Evolutionary conservation across 768 basidiomycete genomes (phyloP).

Genomic region (Pholiota molesta): DNA sequence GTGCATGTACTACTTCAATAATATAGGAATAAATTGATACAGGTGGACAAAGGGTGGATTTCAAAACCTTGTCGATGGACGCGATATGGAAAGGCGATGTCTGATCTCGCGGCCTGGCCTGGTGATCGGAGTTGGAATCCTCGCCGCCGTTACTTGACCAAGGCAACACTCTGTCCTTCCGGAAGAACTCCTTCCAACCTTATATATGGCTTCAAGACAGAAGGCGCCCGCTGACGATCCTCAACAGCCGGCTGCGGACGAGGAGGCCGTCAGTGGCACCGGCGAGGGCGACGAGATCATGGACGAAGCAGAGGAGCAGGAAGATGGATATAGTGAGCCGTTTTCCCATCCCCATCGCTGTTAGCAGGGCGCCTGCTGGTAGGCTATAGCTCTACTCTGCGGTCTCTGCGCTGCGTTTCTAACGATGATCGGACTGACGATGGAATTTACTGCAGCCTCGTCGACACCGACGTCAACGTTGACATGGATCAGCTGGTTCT

Average conservation of each 20-base stretch:
- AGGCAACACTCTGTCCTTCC: conserved; percentile 14
- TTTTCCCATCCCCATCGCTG: conserved; percentile 29
- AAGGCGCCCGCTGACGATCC: conserved; percentile 42
- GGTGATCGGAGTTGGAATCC: conserved; percentile 41
- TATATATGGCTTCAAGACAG: conserved; percentile 43
- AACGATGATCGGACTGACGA: conserved; percentile 18
- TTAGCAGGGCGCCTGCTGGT: conserved; percentile 17
- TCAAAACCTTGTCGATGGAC: neutral
- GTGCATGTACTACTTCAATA: no score
- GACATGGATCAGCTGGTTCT: conserved; percentile 98
- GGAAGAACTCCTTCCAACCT: conserved; percentile 18
- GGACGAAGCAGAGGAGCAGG: conserved; percentile 80
- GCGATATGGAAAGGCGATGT: conserved; percentile 2
- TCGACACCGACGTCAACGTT: conserved; percentile 90
- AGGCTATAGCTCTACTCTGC: conserved; percentile 12
- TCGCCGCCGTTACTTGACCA: conserved; percentile 16
- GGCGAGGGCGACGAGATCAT: conserved; percentile 77
- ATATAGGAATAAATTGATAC: no score
- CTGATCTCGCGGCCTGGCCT: conserved; percentile 1
- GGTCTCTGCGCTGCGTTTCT: conserved; percentile 11
- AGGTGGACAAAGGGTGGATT: no score
- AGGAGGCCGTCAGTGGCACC: conserved; percentile 60
- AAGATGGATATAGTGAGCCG: conserved; percentile 77
- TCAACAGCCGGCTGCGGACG: conserved; percentile 59
- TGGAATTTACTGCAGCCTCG: conserved; percentile 59